Percentiles rank a stretch among this genome's conserved stretches.
Conservation (phyloP, 2,329 filamentous ascomycete species). For the Alternaria conjuncta region DNA sequence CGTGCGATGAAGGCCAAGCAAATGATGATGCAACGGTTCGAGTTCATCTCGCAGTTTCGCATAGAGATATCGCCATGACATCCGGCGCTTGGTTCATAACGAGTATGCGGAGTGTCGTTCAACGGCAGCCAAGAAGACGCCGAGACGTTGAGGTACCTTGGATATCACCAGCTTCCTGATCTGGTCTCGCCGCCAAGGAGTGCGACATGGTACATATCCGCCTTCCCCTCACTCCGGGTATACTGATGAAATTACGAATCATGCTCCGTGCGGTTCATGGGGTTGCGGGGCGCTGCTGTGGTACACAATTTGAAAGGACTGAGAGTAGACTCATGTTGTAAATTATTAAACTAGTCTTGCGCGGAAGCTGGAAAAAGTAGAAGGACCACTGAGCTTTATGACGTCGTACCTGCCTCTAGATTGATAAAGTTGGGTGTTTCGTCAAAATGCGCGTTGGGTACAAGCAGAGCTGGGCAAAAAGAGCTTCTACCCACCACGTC, state of each 20-base stretch:
- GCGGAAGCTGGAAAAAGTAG: accelerated
- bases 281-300: neutral
- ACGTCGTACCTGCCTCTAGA: neutral
- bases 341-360: accelerated
- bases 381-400: neutral
- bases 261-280: neutral
- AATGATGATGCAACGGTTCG: constrained; percentile 3
- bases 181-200: constrained; percentile 20
- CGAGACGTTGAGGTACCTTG: constrained; percentile 6
- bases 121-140: constrained; percentile 12
- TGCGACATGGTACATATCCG: constrained; percentile 19
- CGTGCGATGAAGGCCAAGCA: neutral
- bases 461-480: neutral
- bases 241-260: neutral
- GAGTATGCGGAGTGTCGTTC: constrained; percentile 7
- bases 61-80: neutral
- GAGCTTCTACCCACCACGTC: neutral
- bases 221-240: constrained; percentile 15
- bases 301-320: neutral
- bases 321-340: neutral
- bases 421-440: neutral
- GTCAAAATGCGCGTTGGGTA: neutral
- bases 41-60: neutral
- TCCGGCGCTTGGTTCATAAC: neutral
- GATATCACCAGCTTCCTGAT: constrained; percentile 26